Evolutionary conservation across 139 green algal species (phyloP).

Genomic region (Auxenochlorella pyrenoidosa): DNA sequence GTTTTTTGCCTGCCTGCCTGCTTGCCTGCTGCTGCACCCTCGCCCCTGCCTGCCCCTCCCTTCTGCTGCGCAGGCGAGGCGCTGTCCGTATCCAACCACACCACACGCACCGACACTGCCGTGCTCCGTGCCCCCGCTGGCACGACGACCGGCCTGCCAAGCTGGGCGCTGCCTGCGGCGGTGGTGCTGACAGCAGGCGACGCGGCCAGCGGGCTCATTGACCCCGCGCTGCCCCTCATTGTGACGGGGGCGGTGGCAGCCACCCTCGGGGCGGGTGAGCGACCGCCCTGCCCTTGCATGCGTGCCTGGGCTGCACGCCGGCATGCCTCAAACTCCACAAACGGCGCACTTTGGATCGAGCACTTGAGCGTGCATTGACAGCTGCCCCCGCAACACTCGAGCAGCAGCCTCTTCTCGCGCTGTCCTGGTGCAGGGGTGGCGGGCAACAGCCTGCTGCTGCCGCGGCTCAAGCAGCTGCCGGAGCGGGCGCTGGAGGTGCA

Average conservation of each 20-base stretch:
- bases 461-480: conserved; percentile 85
- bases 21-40: too few relatives aligned
- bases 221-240: conserved; percentile 79
- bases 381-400: too few relatives aligned
- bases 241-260: conserved; percentile 54
- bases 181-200: conserved; percentile 76
- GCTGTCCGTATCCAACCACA: conserved; percentile 85
- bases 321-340: too few relatives aligned
- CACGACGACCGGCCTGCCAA: conserved; percentile 53
- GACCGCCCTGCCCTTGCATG: background rate
- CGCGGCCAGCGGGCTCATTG: conserved; percentile 78
- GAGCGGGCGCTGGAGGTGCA: conserved; percentile 58
- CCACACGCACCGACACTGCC: conserved; percentile 48
- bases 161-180: conserved; percentile 76
- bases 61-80: conserved; percentile 62
- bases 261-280: conserved; percentile 22
- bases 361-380: too few relatives aligned
- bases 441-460: conserved; percentile 73
- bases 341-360: too few relatives aligned
- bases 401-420: too few relatives aligned
- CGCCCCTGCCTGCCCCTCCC: background rate
- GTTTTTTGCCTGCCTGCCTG: too few relatives aligned
- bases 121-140: conserved; percentile 70
- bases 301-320: background rate
- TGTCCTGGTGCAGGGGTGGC: conserved; percentile 41